Conservation (phyloP, 345 rosid species). For the Sisymbrium irio region DNA sequence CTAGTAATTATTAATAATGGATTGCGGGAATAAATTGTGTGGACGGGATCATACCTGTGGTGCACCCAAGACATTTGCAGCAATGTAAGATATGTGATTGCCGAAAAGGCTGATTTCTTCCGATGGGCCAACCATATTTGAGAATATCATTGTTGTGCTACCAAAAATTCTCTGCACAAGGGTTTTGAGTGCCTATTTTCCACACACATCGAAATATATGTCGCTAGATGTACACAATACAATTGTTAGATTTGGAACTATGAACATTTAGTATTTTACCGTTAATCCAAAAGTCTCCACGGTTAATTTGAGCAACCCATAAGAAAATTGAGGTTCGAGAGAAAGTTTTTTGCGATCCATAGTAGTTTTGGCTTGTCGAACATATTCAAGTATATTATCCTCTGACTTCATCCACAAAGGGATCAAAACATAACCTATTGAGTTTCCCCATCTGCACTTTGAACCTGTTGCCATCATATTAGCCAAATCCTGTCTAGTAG, state of each 20-base stretch:
- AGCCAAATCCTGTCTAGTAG: conserved; percentile 33
- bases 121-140: conserved; percentile 26
- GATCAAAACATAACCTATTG: conserved; percentile 44
- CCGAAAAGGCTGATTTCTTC: conserved; percentile 55
- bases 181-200: conserved; percentile 34
- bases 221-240: background rate
- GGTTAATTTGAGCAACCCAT: conserved; percentile 23
- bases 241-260: background rate
- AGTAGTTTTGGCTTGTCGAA: conserved; percentile 41
- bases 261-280: conserved; percentile 22
- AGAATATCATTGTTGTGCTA: conserved; percentile 26
- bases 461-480: conserved; percentile 46
- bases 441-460: conserved; percentile 49
- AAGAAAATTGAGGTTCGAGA: conserved; percentile 46
- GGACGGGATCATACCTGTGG: conserved; percentile 40
- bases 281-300: conserved; percentile 33
- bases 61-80: conserved; percentile 43
- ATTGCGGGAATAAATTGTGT: no score
- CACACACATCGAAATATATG: background rate
- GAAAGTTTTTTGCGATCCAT: conserved; percentile 52
- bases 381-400: conserved; percentile 42
- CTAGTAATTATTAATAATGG: no score
- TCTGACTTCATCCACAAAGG: conserved; percentile 39
- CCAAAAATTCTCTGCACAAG: conserved; percentile 43
- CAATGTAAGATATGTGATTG: conserved; percentile 37